A percentile compares a stretch with the other conserved stretches of the same genome.
These are phyloP conservation scores for Xylogone sp. DNA, from an alignment of 2,329 filamentous ascomycete genomes.

Conservation along the genomic window DNA sequence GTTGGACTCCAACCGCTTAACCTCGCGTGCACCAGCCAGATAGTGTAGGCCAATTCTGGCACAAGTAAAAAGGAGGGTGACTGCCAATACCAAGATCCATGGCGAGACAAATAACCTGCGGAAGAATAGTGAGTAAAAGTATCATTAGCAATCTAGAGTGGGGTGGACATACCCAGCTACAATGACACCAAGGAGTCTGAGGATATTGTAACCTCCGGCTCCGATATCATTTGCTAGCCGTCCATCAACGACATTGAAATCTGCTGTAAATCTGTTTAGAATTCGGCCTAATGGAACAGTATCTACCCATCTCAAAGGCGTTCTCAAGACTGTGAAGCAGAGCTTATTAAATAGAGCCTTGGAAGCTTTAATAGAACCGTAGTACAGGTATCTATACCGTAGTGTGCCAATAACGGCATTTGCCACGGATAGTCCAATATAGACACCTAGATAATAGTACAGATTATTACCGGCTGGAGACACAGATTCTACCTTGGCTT, in stretches of 20 bases:
- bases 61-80: constrained; percentile 53
- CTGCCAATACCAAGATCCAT: constrained; percentile 59
- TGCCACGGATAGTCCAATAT: constrained; percentile 55
- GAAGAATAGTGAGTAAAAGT: constrained; percentile 42
- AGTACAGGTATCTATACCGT: constrained; percentile 60
- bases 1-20: constrained; percentile 74
- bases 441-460: constrained; percentile 64
- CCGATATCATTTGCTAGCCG: constrained; percentile 60
- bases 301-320: constrained; percentile 76
- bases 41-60: constrained; percentile 58
- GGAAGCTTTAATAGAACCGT: constrained; percentile 66
- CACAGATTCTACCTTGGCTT: background rate
- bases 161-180: constrained; percentile 46
- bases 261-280: constrained; percentile 73
- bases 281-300: constrained; percentile 74
- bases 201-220: constrained; percentile 54
- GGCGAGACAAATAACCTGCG: constrained; percentile 60
- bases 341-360: constrained; percentile 63
- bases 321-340: constrained; percentile 63
- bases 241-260: constrained; percentile 72
- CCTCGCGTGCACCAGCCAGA: constrained; percentile 66
- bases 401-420: constrained; percentile 57
- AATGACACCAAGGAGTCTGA: constrained; percentile 63
- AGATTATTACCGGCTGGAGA: constrained; percentile 37
- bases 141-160: constrained; percentile 19